Percentiles rank a stretch among this genome's conserved stretches.
Evolutionary conservation across 2,329 filamentous ascomycete species (phyloP).

Genomic region (Rhynchosporium graminicola): DNA sequence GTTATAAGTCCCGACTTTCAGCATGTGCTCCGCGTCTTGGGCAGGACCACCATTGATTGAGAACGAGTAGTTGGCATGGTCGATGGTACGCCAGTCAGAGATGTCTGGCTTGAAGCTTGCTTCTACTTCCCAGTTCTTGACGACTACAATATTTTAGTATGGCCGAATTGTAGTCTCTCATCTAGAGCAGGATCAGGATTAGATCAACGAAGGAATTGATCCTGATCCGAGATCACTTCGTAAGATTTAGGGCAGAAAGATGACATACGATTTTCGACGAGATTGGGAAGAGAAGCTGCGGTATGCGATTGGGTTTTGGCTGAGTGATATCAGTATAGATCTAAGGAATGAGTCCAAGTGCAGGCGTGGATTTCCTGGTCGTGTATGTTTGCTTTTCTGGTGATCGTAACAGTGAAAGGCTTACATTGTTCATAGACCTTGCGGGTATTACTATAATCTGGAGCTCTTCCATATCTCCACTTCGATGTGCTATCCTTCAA

Average conservation of each 20-base stretch:
- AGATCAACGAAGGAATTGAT: too few species aligned
- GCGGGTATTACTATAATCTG: constrained; percentile 66
- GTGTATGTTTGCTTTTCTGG: neutral
- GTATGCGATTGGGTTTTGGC: constrained; percentile 58
- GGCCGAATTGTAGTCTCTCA: too few species aligned
- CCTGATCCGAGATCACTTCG: too few species aligned
- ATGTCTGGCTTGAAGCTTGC: constrained; percentile 66
- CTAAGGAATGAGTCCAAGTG: neutral
- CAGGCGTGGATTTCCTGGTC: neutral
- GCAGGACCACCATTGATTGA: constrained; percentile 62
- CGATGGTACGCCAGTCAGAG: constrained; percentile 65
- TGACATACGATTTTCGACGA: constrained; percentile 58
- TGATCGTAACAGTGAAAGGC: constrained; percentile 29
- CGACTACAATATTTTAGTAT: constrained; percentile 41
- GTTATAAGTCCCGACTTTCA: constrained; percentile 68
- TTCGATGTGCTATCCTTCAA: constrained; percentile 52
- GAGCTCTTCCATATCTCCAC: constrained; percentile 62
- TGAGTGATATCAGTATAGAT: constrained; percentile 37
- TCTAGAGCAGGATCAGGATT: too few species aligned
- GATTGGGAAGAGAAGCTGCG: constrained; percentile 55
- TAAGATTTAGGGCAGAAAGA: too few species aligned
- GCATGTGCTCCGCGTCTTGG: constrained; percentile 62
- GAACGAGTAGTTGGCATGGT: constrained; percentile 60
- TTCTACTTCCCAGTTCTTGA: constrained; percentile 75
- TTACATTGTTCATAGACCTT: constrained; percentile 59